Base-by-base conservation (phyloP, 2,329 filamentous ascomycete species). In the Didymella arachidicola region DNA sequence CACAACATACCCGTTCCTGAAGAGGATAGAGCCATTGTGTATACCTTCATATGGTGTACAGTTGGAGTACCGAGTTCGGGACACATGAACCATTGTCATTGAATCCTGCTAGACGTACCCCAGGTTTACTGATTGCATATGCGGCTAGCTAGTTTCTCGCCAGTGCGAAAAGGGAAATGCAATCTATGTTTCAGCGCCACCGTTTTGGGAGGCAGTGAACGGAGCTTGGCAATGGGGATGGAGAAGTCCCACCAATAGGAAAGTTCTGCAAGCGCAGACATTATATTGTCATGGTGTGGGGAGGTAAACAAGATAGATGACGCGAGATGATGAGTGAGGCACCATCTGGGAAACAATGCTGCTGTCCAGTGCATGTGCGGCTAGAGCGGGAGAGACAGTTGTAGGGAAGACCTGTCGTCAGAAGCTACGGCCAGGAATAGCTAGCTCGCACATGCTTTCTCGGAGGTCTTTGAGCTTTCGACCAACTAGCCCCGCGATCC, bases 241-340 rank as follows among this genome's bases (percentile, higher is more conserved):
- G 36, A 54, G 36, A 65, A 65, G 57, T 59, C 63, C 67, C 66
- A 67, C 68, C 66, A 70, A 70, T 69, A 47, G 62, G 63, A 66
- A 43, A 46, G 64, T 62, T 49, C 2, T 34, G 29, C 38, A 45
- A 48, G 38, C 52, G 38, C 43, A 49, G 12, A 38, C 19, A n/a
- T 27, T 53, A 51, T n/a, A 60, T 48, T 56, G 25, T 55, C 19
- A 39, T 18, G 16, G 36, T 7, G 8, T 36, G 42, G 46, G n/a
- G 14, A n/a, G 5, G 18, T 38, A 26, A 4, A 19, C 34, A 39
- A 14, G 6, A 11, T 2, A n/a, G 4, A 52, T 18, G 18, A 30
- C 10, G 41, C 25, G 26, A 52, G 27, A 47, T 32, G 27, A 39
- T 30, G 29, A 52, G 52, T 19, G 36, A n/a, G 10, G 29, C 8